Conservation (phyloP, 306 rosid genomes). For the Potentilla sterilis region DNA sequence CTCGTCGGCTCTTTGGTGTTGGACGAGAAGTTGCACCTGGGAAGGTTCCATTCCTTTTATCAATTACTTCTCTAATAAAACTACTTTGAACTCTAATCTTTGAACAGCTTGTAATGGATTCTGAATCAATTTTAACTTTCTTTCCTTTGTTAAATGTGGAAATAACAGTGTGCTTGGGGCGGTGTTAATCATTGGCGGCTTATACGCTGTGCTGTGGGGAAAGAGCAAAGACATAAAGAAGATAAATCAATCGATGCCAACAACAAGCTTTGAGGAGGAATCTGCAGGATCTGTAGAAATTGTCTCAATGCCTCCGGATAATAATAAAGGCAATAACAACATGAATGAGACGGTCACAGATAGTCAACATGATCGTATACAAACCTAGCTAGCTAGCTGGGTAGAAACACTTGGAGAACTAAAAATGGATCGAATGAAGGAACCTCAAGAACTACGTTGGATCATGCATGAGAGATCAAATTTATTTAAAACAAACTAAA, state of each 20-base stretch:
- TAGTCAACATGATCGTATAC: not conserved
- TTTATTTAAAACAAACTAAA: no score
- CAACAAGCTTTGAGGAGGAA: slow-evolving; percentile 1
- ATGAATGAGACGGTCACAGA: not conserved
- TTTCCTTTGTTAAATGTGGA: not conserved
- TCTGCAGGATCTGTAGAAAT: slow-evolving; percentile 7
- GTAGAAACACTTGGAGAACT: not conserved
- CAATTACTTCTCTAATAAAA: no score
- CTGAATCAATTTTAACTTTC: not conserved
- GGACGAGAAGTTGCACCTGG: slow-evolving; percentile 43
- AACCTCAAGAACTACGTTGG: not conserved
- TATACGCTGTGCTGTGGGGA: slow-evolving; percentile 21
- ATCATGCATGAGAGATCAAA: not conserved
- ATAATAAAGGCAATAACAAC: not conserved
- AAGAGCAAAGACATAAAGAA: slow-evolving; percentile 15
- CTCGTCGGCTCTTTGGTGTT: slow-evolving; percentile 36
- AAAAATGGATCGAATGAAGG: no score
- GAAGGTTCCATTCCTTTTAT: slow-evolving; percentile 31
- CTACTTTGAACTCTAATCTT: not conserved
- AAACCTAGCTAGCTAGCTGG: not conserved
- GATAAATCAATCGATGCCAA: not conserved
- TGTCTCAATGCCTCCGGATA: slow-evolving; percentile 1
- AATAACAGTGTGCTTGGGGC: slow-evolving; percentile 14
- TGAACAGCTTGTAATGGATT: not conserved
- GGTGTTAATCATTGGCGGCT: slow-evolving; percentile 3